These are phyloP conservation scores for Cylindrotheca fusiformis DNA, from an alignment of 108 stramenopile species.

Conservation along the genomic window DNA sequence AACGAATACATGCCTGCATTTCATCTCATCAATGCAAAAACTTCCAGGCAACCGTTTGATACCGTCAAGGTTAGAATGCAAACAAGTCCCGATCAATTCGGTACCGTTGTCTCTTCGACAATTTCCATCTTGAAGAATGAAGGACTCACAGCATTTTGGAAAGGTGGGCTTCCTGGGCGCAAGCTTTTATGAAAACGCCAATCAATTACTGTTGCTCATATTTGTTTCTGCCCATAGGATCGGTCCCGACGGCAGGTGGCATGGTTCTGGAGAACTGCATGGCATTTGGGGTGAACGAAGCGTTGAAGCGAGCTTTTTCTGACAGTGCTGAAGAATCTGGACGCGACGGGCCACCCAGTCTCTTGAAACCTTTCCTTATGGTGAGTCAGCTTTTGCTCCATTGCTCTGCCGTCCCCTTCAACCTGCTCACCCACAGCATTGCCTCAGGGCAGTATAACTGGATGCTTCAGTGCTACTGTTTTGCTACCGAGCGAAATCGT, in stretches of 20 bases:
- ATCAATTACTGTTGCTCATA: too few species aligned
- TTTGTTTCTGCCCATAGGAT: too few species aligned
- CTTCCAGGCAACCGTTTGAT: constrained; percentile 69
- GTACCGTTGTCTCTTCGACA: constrained; percentile 43
- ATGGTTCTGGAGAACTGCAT: constrained; percentile 88
- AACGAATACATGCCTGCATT: not conserved
- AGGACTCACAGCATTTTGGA: constrained; percentile 63
- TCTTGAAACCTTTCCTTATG: constrained; percentile 81
- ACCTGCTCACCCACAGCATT: not conserved
- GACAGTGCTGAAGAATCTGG: constrained; percentile 33
- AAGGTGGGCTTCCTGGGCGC: too few species aligned
- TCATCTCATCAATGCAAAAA: not conserved
- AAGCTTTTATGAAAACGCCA: too few species aligned
- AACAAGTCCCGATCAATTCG: constrained; percentile 56
- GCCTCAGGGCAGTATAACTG: constrained; percentile 70
- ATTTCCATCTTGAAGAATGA: constrained; percentile 56
- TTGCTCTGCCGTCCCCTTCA: not conserved
- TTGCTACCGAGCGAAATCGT: constrained; percentile 82
- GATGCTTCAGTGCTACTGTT: constrained; percentile 77
- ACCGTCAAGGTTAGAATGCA: constrained; percentile 89
- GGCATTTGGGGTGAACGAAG: constrained; percentile 91
- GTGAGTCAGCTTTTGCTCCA: too few species aligned
- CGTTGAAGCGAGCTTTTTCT: constrained; percentile 84
- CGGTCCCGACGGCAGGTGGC: constrained; percentile 82
- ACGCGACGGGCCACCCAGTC: constrained; percentile 50